Evolutionary conservation across 116 monocot species (phyloP), one percentile per base, ranked within the genome.

Genomic region (Phalaenopsis hybrid): DNA sequence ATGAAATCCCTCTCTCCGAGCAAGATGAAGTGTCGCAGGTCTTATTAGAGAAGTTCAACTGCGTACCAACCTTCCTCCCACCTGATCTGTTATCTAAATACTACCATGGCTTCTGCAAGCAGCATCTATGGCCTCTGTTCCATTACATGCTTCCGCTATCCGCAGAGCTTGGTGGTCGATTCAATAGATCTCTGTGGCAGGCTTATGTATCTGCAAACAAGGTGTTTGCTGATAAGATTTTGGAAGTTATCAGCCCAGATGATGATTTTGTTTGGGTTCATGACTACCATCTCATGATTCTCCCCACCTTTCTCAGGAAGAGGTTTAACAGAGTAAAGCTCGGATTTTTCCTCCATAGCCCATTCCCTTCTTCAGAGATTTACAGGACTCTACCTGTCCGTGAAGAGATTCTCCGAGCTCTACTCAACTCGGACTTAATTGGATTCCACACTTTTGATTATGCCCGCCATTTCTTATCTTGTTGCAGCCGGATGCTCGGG

Each of bases 361-460:
- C 84, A 1, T 84, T 84, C 15, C 84, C 84, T 58, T 84, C 84
- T 0, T 84, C 84, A 0, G 84, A 84, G 79, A 84, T 84, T 44
- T 84, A 79, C 67, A 79, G 74, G 37, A 84, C 79, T 44, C 46
- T 84, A 10, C 84, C 84, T 8, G 84, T 84, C 18, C 70, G 84
- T 0, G 84, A 79, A 23, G 79, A 84, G 73, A 84, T 84, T 45
- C 84, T 84, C 44, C 84, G 84, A 2, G 79, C 84, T 1, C 43
- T 84, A 74, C 84, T 84, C 59, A 84, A 84, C 55, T 84, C 79
- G 0, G 84, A 84, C 59, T 70, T 84, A 45, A 84, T 84, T 18
- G 84, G 83, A 34, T 84, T 84, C 52, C 84, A 84, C 20, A 84
- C 84, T 16, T 84, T 84, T 20, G 84, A 84, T 59, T 84, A 84